Percentiles rank a stretch among this genome's conserved stretches.
Evolutionary conservation across 1,139 yeast species (phyloP).

Genomic region (Diutina rugosa): DNA sequence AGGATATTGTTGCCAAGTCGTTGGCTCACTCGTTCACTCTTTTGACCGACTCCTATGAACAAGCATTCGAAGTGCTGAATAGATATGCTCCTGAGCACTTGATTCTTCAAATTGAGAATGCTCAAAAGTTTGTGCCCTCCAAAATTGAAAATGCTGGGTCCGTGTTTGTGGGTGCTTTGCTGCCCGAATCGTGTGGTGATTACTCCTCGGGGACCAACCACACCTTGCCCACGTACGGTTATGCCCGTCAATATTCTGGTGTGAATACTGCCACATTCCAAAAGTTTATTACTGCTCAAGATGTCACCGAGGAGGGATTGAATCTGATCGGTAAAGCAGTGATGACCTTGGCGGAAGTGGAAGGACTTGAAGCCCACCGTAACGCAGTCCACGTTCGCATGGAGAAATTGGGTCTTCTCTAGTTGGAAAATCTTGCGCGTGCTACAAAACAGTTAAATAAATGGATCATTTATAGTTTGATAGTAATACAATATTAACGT

Average conservation of each 20-base stretch:
- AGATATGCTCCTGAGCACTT: slow-evolving; percentile 95
- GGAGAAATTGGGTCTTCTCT: slow-evolving; percentile 51
- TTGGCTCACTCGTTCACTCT: slow-evolving; percentile 84
- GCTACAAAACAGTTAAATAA: too few relatives aligned
- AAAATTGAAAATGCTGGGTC: slow-evolving; percentile 88
- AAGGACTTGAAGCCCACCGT: slow-evolving; percentile 94
- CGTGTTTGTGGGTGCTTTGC: slow-evolving; percentile 88
- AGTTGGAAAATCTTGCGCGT: too few relatives aligned
- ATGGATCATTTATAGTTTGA: not conserved
- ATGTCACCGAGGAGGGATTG: slow-evolving; percentile 75
- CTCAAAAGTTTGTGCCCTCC: slow-evolving; percentile 53
- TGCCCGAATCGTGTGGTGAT: slow-evolving; percentile 98
- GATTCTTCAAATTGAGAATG: slow-evolving; percentile 77
- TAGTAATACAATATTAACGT: not conserved
- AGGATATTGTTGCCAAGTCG: slow-evolving; percentile 83
- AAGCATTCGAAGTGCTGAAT: slow-evolving; percentile 77
- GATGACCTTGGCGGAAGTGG: slow-evolving; percentile 92
- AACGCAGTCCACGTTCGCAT: slow-evolving; percentile 91
- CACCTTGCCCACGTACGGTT: slow-evolving; percentile 95
- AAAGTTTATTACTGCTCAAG: slow-evolving; percentile 89
- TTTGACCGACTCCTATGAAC: slow-evolving; percentile 50
- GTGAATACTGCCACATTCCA: slow-evolving; percentile 94
- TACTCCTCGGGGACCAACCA: slow-evolving; percentile 97
- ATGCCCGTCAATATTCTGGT: slow-evolving; percentile 95
- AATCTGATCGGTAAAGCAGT: slow-evolving; percentile 87